phyloP scores from a whole-genome alignment of 1,139 yeast species.

The Taphrina confusa region DNA sequence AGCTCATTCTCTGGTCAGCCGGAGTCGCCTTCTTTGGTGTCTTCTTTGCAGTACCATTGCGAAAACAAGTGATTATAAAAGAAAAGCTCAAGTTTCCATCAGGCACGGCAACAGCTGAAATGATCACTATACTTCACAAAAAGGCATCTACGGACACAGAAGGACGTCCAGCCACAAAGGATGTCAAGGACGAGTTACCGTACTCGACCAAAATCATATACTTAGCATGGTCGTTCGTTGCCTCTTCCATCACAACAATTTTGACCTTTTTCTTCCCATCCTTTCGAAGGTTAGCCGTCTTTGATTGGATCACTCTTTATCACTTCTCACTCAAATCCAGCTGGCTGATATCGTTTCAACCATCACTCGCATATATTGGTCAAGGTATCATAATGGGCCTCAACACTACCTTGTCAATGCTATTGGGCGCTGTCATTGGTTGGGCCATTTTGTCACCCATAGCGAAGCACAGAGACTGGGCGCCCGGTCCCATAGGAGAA shows the following conservation, averaged over 20 bases:
- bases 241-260: constrained; percentile 74
- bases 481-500: constrained; percentile 83
- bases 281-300: constrained; percentile 67
- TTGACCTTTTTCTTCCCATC: constrained; percentile 71
- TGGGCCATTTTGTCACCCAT: constrained; percentile 90
- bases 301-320: constrained; percentile 53
- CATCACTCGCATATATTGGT: constrained; percentile 95
- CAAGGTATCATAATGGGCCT: constrained; percentile 98
- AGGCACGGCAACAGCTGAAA: constrained; percentile 93
- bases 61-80: constrained; percentile 78
- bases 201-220: constrained; percentile 56
- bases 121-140: constrained; percentile 82
- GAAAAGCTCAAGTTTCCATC: constrained; percentile 91
- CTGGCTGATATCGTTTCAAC: constrained; percentile 88
- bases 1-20: constrained; percentile 74
- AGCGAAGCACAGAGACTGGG: constrained; percentile 73
- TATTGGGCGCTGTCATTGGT: constrained; percentile 83
- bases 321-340: constrained; percentile 54
- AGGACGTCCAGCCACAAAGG: background rate
- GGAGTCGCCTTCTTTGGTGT: constrained; percentile 94
- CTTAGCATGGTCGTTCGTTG: constrained; percentile 60
- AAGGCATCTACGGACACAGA: constrained; percentile 45
- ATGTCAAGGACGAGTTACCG: constrained; percentile 35
- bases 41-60: constrained; percentile 79
- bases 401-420: constrained; percentile 87